Percentiles rank a stretch among this genome's conserved stretches.
phyloP scores from a whole-genome alignment of 208 protist species.

The Trypanosoma avium region DNA sequence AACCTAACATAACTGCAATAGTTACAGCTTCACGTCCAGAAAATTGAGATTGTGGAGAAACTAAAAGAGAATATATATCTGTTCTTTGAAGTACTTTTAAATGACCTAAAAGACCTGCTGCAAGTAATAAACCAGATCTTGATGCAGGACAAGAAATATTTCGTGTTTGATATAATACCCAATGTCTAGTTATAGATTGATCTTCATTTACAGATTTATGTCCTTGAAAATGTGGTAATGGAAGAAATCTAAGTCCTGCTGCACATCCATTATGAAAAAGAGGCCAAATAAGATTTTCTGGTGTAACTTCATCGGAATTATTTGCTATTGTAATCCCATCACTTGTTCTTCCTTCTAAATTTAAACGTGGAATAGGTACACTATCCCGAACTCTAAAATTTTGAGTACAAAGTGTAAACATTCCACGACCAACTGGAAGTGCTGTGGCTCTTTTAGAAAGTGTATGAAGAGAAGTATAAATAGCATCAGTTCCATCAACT shows the following conservation, averaged over 20 bases:
- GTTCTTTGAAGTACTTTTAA: slow-evolving; percentile 80
- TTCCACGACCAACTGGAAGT: slow-evolving; percentile 70
- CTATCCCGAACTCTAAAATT: slow-evolving; percentile 76
- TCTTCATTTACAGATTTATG: slow-evolving; percentile 28
- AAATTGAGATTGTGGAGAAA: slow-evolving; percentile 60
- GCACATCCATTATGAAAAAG: slow-evolving; percentile 87
- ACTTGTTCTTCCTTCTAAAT: slow-evolving; percentile 63
- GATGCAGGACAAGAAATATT: slow-evolving; percentile 55
- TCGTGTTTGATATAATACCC: slow-evolving; percentile 88
- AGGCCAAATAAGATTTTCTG: slow-evolving; percentile 63
- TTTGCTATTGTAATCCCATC: slow-evolving; percentile 66
- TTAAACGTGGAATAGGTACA: slow-evolving; percentile 73
- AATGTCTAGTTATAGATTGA: slow-evolving; percentile 66
- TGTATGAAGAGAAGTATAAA: slow-evolving; percentile 43
- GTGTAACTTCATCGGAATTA: slow-evolving; percentile 41
- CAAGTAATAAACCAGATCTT: slow-evolving; percentile 70
- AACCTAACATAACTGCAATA: slow-evolving; percentile 81
- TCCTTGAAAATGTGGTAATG: slow-evolving; percentile 33
- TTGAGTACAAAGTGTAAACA: slow-evolving; percentile 84
- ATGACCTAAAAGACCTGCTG: slow-evolving; percentile 76
- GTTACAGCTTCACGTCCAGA: slow-evolving; percentile 70
- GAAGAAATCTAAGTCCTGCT: slow-evolving; percentile 75
- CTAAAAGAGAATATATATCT: slow-evolving; percentile 85
- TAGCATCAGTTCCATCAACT: slow-evolving; percentile 53
- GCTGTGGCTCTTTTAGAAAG: slow-evolving; percentile 49